Conservation (phyloP, 768 basidiomycete species). For the Lactarius evosmus region DNA sequence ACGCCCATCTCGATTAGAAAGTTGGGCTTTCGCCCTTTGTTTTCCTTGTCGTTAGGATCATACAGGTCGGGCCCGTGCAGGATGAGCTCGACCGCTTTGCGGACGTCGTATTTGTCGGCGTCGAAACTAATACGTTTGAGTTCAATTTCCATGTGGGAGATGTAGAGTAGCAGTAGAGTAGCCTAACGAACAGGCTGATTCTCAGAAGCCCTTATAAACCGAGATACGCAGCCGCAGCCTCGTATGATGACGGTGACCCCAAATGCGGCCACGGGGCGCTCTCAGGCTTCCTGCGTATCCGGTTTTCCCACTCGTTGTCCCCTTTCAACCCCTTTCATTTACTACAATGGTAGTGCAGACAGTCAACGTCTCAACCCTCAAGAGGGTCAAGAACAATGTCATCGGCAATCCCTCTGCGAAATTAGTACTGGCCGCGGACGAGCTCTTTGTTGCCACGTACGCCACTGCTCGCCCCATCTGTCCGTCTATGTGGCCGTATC, state of each 20-base stretch:
- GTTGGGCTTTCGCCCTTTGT: constrained; percentile 43
- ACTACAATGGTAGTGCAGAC: constrained; percentile 32
- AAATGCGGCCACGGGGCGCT: background rate
- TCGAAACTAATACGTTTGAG: constrained; percentile 37
- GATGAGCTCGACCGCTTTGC: constrained; percentile 49
- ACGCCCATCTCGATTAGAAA: constrained; percentile 57
- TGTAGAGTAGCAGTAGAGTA: background rate
- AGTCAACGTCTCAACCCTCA: constrained; percentile 44
- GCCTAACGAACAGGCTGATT: background rate
- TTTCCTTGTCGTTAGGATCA: constrained; percentile 36
- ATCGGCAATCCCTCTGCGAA: constrained; percentile 81
- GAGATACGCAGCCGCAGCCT: too few species aligned
- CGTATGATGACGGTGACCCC: background rate
- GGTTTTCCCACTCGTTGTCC: too few species aligned
- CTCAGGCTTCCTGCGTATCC: background rate
- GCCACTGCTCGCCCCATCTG: constrained; percentile 27
- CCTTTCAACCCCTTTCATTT: constrained; percentile 1
- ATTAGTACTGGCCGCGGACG: constrained; percentile 52
- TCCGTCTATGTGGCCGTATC: background rate
- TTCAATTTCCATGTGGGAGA: constrained; percentile 40
- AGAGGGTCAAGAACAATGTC: constrained; percentile 68
- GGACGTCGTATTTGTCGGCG: constrained; percentile 54
- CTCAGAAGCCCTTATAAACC: background rate
- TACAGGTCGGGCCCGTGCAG: constrained; percentile 56
- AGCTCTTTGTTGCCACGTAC: constrained; percentile 53